Evolutionary conservation across 1,284 basidiomycete genomes (phyloP), one percentile per base, ranked within the genome.

Genomic region (Mycosarcoma mackinlayi): DNA sequence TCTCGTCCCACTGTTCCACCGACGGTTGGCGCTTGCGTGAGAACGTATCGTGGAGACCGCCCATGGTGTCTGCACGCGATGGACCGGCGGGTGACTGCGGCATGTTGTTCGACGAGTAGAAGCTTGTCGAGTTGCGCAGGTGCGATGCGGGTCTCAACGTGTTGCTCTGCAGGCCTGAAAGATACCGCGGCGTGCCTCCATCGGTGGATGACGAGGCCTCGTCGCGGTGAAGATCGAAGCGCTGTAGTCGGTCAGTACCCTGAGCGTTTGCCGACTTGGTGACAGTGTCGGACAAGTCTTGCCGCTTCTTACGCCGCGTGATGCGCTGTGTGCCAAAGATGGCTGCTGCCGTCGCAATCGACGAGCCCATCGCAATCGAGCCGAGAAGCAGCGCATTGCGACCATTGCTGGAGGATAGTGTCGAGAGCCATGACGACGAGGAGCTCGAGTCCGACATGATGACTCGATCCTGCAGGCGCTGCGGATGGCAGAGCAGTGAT

Each of bases 1-100:
- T 72, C 55, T 84, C 83, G 48, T 83, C 82, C 56, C 75, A 76
- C 23, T 65, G 51, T 18, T 67, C 64, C 2, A 59, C 61, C 11
- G 56, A 56, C 0, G 56, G 61, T 40, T 54, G 52, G 9, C 66
- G 66, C 34, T 64, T 64, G 39, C 66, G 60, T 4, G 59, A 46
- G 9, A 48, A 54, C 1, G 49, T 24, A 27, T 51, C 55, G n/a
- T 34, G 34, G 27, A 33, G 56, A 11, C 52, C n/a, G n/a, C n/a
- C 52, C 9, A 51, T 25, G 4, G 56, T 52, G 0, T 59, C 66
- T 4, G 66, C 52, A 10, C 56, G 63, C 5, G 63, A 65, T 25
- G 63, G 63, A 0, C 51, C 56, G 6, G 56, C 52, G 19, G 63
- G 63, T 0, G 65, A 63, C 27, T 46, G 59, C 5, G 55, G 59